Conservation (phyloP, 106 monocot species). For the Phalaenopsis equestris region DNA sequence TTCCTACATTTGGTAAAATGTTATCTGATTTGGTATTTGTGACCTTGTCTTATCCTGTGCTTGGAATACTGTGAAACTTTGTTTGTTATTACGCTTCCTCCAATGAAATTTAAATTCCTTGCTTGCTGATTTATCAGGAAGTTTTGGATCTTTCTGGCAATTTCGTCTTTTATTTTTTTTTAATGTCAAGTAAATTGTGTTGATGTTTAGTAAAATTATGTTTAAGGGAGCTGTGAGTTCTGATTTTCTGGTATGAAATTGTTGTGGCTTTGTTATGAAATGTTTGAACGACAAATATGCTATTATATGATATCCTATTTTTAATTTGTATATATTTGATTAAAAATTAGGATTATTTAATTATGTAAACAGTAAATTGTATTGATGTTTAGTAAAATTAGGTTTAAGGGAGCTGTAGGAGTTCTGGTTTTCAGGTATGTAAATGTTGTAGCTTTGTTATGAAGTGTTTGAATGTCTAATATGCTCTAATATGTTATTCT, state of each 20-base stretch:
- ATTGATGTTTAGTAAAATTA: too few relatives aligned
- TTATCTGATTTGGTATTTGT: too few relatives aligned
- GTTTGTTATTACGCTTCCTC: too few relatives aligned
- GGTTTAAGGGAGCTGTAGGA: background rate
- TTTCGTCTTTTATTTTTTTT: background rate
- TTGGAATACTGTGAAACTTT: too few relatives aligned
- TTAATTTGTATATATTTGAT: background rate
- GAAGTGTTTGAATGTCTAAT: background rate
- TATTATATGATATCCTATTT: background rate
- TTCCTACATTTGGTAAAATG: too few relatives aligned
- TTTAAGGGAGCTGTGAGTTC: background rate
- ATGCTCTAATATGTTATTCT: background rate
- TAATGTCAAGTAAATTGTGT: background rate
- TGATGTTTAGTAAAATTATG: background rate
- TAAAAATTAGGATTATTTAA: background rate
- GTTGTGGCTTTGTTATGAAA: background rate
- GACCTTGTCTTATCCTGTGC: too few relatives aligned
- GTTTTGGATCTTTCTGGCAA: background rate
- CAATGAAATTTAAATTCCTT: too few relatives aligned
- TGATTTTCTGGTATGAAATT: background rate
- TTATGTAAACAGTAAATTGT: background rate
- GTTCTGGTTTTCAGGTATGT: background rate
- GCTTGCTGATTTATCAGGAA: too few relatives aligned
- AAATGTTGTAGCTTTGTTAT: background rate
- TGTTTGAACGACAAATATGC: background rate